These are phyloP conservation scores for Neonectria magnoliae DNA, from an alignment of 2,329 filamentous ascomycete species.

Conservation along the genomic window DNA sequence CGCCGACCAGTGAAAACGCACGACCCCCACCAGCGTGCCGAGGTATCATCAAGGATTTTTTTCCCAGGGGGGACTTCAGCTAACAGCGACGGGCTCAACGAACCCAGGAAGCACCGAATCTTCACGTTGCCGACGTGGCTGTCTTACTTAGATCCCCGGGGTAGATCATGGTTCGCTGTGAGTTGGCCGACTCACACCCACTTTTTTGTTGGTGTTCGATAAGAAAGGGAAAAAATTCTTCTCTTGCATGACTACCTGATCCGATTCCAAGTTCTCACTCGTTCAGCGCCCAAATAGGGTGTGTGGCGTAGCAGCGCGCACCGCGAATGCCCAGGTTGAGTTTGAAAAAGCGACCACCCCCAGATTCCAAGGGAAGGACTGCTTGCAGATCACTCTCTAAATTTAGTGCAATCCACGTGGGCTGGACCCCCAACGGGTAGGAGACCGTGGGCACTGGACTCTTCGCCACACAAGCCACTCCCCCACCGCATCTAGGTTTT, in stretches of 20 bases:
- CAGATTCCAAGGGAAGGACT: constrained; percentile 7
- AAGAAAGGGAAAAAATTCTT: neutral
- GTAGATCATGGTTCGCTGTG: neutral
- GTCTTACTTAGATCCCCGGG: neutral
- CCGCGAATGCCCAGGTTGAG: neutral
- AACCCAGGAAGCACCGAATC: neutral
- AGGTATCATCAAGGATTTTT: neutral
- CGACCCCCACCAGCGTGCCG: neutral
- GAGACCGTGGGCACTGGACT: constrained; percentile 2
- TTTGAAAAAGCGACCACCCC: neutral
- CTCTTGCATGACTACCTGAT: neutral
- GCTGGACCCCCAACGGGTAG: neutral
- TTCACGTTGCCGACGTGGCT: neutral
- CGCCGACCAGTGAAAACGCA: constrained; percentile 2
- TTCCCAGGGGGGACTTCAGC: neutral
- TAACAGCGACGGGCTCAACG: neutral
- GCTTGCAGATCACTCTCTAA: constrained; percentile 26
- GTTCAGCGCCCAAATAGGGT: neutral
- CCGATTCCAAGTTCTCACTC: neutral
- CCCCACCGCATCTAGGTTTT: constrained; percentile 1
- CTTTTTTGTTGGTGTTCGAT: neutral
- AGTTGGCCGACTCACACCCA: neutral
- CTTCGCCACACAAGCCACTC: constrained; percentile 7
- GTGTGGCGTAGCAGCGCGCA: neutral
- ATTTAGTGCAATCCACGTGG: constrained; percentile 24